Evolutionary conservation across 176 grass and related monocot species (phyloP), one percentile per base, ranked within the genome.

Genomic region (Phyllostachys edulis): DNA sequence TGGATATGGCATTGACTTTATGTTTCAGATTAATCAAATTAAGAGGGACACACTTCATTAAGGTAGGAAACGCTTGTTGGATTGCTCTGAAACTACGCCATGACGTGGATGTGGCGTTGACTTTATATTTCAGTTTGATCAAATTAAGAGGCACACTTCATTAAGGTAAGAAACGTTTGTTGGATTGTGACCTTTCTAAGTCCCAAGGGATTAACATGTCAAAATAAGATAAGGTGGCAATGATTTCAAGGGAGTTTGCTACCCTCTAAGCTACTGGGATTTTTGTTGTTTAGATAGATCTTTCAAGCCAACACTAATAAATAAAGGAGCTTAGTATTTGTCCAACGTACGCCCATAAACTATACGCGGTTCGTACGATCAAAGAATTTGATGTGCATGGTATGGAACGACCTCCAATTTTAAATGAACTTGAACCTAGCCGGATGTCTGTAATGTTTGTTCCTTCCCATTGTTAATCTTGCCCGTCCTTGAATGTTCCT

Each of bases 341-440:
- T 73, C 59, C 75, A 60, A 44, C 49, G 62, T 57, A 67, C 1
- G 17, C 41, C 16, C 29, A 41, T 67, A 85, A 85, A 66, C 34
- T 52, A 83, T 11, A 13, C 4, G 69, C 26, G 17, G 49, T 39
- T 59, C 49, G 87, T 72, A 78, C 67, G 75, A 36, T 26, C 10
- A 5, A 11, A 47, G 88, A 89, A 85, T 89, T 85, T 70, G 76
- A 41, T 3, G 69, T 56, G 39, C 76, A 32, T 29, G 75, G 32
- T 62, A 24, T 66, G 4, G 6, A 75, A 60, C 85, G 7, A 69
- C 37, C 4, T 18, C 27, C 18, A 55, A 21, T 81, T 89, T 89
- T 70, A 85, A 81, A 84, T 20, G 23, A 18, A 51, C 77, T 41
- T 40, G 70, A 67, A 74, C 45, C 51, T 24, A n/a, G 24, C 44